Evolutionary conservation across 257 asterid genomes (phyloP).

Genomic region (Gentiana straminea): DNA sequence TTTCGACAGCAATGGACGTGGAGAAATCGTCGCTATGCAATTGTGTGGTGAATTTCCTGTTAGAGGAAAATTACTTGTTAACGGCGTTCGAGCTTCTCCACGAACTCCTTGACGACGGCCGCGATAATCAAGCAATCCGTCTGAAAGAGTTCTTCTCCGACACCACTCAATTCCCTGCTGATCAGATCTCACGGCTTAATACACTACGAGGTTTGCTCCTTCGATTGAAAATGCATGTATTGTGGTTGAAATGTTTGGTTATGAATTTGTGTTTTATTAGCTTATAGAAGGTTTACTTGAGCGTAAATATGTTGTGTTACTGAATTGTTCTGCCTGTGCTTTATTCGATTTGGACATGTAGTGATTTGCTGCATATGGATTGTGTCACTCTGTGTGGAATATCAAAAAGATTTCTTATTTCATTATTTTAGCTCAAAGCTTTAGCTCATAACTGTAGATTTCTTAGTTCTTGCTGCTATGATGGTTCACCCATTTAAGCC

Average conservation of each 20-base stretch:
- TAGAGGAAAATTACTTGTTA: slow-evolving; percentile 81
- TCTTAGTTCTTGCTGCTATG: no score
- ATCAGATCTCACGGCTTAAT: slow-evolving; percentile 82
- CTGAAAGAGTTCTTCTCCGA: slow-evolving; percentile 79
- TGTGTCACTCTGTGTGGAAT: no score
- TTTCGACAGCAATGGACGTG: slow-evolving; percentile 56
- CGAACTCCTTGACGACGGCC: slow-evolving; percentile 91
- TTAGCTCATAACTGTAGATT: no score
- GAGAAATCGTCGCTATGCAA: slow-evolving; percentile 96
- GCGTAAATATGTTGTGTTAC: no score
- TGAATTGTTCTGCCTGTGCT: no score
- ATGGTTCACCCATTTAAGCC: no score
- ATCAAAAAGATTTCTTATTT: no score
- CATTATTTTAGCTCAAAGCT: no score
- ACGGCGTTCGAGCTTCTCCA: slow-evolving; percentile 98
- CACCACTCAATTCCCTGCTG: slow-evolving; percentile 75
- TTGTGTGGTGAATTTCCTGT: slow-evolving; percentile 81
- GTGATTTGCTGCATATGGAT: no score
- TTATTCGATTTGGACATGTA: no score
- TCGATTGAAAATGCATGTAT: not conserved
- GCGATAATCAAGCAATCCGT: slow-evolving; percentile 86
- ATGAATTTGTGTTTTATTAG: not conserved
- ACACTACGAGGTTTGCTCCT: slow-evolving; percentile 55
- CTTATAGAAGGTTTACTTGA: no score
- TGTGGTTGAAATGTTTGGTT: not conserved